Evolutionary conservation across 1,284 basidiomycete species (phyloP), one percentile per base, ranked within the genome.

Genomic region (Leccinum fallax): DNA sequence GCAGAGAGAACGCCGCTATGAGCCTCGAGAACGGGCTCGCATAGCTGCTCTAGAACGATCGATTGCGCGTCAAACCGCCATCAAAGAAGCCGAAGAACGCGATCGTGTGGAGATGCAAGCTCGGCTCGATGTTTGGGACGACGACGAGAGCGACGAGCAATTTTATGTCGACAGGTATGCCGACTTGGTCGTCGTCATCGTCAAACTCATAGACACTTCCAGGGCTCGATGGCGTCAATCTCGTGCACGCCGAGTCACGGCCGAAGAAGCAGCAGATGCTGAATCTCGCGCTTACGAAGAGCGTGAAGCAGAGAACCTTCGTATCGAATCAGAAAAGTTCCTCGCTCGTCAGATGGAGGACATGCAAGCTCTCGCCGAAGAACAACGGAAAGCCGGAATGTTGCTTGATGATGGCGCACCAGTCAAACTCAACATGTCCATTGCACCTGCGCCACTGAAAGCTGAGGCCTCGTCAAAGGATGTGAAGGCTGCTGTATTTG

Each of bases 331-430:
- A 1, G 94, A 95, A 75, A 89, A 88, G 64, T 95, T 95, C 82
- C 81, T 95, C 58, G 90, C 92, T 46, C 82, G 87, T 59, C 94
- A 96, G 72, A 94, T 95, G 90, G 92, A 92, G 65, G 94, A 96
- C 74, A 88, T 95, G 85, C 91, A 93, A 63, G 88, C 90, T 0
- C 78, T 95, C 30, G 92, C 92, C 21, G 90, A 92, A 54, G 89
- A 94, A 71, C 93, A 96, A 70, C 87, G 92, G 61, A 92, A 92
- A 69, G 90, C 91, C 11, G 94, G 94, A 30, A 83, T 95, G 75
- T 78, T 96, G n/a, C 83, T 95, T 24, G 94, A 96, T 66, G 94
- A 96, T 65, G 92, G 92, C 26, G 92, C 92, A 9, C 93, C 93
- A 6, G 89, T 96, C 67, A 88, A 89, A 70, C 81, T 96, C 53